Conservation (phyloP, 1,284 basidiomycete genomes). For the Microbotryomycetes sp. region DNA sequence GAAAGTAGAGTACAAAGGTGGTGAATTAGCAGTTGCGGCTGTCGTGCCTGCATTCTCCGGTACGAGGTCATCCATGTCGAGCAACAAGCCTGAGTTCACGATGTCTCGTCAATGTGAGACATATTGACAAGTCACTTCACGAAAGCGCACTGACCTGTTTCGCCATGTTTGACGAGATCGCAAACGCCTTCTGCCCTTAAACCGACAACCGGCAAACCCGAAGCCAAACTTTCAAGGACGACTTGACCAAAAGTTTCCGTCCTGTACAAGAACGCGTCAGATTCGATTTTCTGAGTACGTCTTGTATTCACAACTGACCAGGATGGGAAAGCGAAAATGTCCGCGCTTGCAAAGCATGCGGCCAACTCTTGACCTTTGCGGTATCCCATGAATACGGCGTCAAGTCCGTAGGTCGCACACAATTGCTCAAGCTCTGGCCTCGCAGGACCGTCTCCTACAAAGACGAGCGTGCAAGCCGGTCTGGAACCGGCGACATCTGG, state of each 20-base stretch:
- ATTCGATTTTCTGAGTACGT: background rate
- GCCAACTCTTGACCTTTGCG: constrained; percentile 45
- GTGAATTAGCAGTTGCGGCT: constrained; percentile 27
- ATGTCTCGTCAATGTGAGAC: background rate
- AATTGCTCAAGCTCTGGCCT: constrained; percentile 45
- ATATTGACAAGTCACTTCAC: background rate
- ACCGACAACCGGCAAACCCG: constrained; percentile 51
- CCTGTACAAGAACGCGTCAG: constrained; percentile 35
- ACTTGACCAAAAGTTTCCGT: constrained; percentile 52
- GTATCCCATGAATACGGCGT: constrained; percentile 50
- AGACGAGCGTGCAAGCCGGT: constrained; percentile 45
- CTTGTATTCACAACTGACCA: constrained; percentile 10
- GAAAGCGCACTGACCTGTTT: constrained; percentile 41
- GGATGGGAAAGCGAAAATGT: constrained; percentile 50
- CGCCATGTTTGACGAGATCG: constrained; percentile 48
- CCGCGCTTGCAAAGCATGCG: constrained; percentile 48
- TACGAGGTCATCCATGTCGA: constrained; percentile 20
- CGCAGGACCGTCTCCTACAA: constrained; percentile 53
- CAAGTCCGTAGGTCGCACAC: constrained; percentile 45
- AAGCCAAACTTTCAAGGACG: constrained; percentile 51
- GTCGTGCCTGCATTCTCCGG: constrained; percentile 4
- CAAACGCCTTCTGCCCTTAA: constrained; percentile 52
- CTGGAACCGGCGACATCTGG: constrained; percentile 28
- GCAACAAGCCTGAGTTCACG: constrained; percentile 20
- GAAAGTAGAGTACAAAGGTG: constrained; percentile 33